Evolutionary conservation across 1,284 basidiomycete species (phyloP).

Genomic region (Marasmius tenuissimus): DNA sequence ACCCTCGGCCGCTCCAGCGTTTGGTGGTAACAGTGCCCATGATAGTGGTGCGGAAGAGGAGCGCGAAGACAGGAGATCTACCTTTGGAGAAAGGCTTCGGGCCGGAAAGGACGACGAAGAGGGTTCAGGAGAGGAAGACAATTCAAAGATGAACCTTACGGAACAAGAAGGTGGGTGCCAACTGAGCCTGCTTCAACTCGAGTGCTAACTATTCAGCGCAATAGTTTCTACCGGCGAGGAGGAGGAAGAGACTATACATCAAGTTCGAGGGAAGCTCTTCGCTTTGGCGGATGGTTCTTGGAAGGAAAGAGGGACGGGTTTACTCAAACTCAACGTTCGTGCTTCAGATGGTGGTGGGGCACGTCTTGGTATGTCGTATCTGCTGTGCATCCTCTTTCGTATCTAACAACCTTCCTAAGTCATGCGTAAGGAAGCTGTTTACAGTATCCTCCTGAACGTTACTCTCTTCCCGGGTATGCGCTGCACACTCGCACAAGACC

Average conservation of each 20-base stretch:
- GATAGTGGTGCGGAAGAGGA: constrained; percentile 40
- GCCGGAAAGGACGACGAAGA: constrained; percentile 58
- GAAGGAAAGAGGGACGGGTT: constrained; percentile 89
- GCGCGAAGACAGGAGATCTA: constrained; percentile 28
- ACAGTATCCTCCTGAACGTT: constrained; percentile 83
- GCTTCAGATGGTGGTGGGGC: constrained; percentile 67
- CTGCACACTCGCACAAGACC: constrained; percentile 76
- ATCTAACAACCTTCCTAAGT: constrained; percentile 47
- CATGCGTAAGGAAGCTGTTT: constrained; percentile 94
- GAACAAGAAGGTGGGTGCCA: constrained; percentile 68
- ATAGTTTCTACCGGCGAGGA: constrained; percentile 90
- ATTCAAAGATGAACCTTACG: constrained; percentile 46
- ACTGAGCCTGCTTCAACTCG: constrained; percentile 6
- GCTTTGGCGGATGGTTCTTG: constrained; percentile 70
- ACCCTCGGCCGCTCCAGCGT: constrained; percentile 23
- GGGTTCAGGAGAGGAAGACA: constrained; percentile 51
- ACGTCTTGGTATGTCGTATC: constrained; percentile 60
- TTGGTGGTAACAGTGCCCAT: constrained; percentile 14
- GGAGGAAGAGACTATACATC: constrained; percentile 83
- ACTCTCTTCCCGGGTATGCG: constrained; percentile 87
- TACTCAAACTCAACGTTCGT: constrained; percentile 79
- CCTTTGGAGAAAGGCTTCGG: constrained; percentile 64
- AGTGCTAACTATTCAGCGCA: constrained; percentile 6
- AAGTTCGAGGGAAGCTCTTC: constrained; percentile 86
- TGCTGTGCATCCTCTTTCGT: constrained; percentile 4